A percentile compares a stretch with the other conserved stretches of the same genome.
Conservation (phyloP, 768 basidiomycete species). For the Phanerochaete carnosa region DNA sequence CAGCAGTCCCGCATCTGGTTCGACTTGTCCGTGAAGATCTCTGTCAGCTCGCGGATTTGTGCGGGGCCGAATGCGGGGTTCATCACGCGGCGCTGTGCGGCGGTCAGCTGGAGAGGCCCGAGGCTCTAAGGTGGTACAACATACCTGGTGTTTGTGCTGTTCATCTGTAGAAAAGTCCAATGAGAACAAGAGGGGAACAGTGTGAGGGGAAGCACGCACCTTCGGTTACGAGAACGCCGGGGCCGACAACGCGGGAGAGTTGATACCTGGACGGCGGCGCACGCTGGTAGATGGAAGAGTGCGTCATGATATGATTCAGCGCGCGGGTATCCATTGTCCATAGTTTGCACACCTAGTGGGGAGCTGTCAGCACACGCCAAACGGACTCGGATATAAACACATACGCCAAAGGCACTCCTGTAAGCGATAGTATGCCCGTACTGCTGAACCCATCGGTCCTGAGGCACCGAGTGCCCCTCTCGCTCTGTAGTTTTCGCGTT, state of each 20-base stretch:
- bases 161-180: conserved; percentile 14
- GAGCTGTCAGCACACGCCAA: neutral
- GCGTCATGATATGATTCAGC: conserved; percentile 59
- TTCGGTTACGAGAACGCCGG: conserved; percentile 46
- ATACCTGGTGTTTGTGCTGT: conserved; percentile 37
- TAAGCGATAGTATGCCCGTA: conserved; percentile 47
- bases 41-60: conserved; percentile 55
- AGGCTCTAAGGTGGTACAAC: neutral
- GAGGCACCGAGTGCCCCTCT: conserved; percentile 32
- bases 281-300: conserved; percentile 55
- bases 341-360: conserved; percentile 34
- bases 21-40: conserved; percentile 56
- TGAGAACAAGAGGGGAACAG: no score
- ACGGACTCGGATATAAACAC: conserved; percentile 7
- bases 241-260: conserved; percentile 40
- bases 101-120: no score
- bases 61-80: conserved; percentile 65
- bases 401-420: conserved; percentile 42
- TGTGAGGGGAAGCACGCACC: conserved; percentile 13
- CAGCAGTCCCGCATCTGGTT: conserved; percentile 26
- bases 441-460: conserved; percentile 46
- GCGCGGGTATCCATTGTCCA: conserved; percentile 62
- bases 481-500: conserved; percentile 43
- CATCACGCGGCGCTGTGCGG: conserved; percentile 30
- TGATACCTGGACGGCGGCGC: conserved; percentile 36